These are phyloP conservation scores for Penicillium malachiteum DNA, from an alignment of 495 filamentous ascomycete species.

Conservation along the genomic window DNA sequence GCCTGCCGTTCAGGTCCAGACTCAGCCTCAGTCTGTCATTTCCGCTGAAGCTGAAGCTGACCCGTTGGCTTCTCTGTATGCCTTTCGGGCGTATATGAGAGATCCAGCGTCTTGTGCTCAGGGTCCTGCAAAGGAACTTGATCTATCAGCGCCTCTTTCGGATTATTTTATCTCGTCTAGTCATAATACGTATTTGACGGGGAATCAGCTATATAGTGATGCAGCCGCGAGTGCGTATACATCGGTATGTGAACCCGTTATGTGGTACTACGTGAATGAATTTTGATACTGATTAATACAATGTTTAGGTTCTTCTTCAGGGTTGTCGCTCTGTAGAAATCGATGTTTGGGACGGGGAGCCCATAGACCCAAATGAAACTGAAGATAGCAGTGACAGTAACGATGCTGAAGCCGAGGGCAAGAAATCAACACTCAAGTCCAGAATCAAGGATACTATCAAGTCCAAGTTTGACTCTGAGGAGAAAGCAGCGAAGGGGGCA, in stretches of 20 bases:
- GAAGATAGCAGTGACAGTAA: conserved; percentile 29
- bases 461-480: conserved; percentile 5
- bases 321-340: conserved; percentile 96
- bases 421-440: conserved; percentile 19
- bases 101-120: conserved; percentile 50
- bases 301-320: conserved; percentile 58
- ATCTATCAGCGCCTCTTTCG: conserved; percentile 67
- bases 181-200: conserved; percentile 93
- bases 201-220: conserved; percentile 85
- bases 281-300: not conserved
- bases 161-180: conserved; percentile 91
- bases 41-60: conserved; percentile 9
- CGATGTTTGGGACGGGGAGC: conserved; percentile 89
- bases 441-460: conserved; percentile 14
- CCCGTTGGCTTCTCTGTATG: conserved; percentile 40
- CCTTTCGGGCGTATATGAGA: conserved; percentile 61
- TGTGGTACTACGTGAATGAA: not conserved
- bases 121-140: conserved; percentile 34
- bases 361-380: conserved; percentile 26
- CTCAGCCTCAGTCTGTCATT: no score
- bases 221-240: conserved; percentile 80
- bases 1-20: no score
- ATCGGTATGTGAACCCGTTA: conserved; percentile 53
- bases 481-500: conserved; percentile 17
- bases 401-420: conserved; percentile 21